Evolutionary conservation across 2,329 filamentous ascomycete species (phyloP), one percentile per base, ranked within the genome.

Genomic region (Alternaria viburni): DNA sequence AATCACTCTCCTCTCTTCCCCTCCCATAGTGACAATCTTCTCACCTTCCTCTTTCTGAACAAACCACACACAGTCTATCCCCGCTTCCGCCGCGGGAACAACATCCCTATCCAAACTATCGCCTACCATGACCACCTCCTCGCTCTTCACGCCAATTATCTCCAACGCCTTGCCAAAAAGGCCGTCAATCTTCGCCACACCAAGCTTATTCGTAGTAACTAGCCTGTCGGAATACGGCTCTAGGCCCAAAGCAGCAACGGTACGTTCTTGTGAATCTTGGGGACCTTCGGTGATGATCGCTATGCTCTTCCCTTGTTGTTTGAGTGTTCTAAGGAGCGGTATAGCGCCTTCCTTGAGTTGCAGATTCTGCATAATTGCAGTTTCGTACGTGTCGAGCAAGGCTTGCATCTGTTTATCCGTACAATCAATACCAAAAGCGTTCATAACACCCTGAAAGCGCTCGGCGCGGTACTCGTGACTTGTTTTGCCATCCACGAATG

Each of bases 261-360:
- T 83, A 69, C 83, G 80, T 64, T 82, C 75, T 57, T 86, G 83
- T 2, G 82, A 79, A 69, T 85, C 84, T 43, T 82, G 78, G 0
- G 82, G 84, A 0, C 83, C 83, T 65, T 86, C 83, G 0, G 83
- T 85, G 1, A 86, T 76, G 17, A 85, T 67, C 0, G 77, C 75
- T 4, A 85, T 73, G n/a, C 77, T 82, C 65, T 83, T 82, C 1
- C 47, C 47, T 21, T 0, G 77, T 77, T 59, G 32, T 11, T 59
- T 44, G 1, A 59, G 25, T 13, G 19, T 25, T 1, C 15, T 1
- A 9, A 59, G 47, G 0, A 54, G 46, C 12, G 13, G 0, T 23
- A 52, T 13, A 6, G 46, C 47, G 13, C 36, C 47, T 26, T 26
- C 12, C 15, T 59, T 59, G 6, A 45, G 46, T 5, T 19, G 15